Percentiles rank a stretch among this genome's conserved stretches.
Conservation (phyloP, 306 rosid species). For the Lablab purpureus region DNA sequence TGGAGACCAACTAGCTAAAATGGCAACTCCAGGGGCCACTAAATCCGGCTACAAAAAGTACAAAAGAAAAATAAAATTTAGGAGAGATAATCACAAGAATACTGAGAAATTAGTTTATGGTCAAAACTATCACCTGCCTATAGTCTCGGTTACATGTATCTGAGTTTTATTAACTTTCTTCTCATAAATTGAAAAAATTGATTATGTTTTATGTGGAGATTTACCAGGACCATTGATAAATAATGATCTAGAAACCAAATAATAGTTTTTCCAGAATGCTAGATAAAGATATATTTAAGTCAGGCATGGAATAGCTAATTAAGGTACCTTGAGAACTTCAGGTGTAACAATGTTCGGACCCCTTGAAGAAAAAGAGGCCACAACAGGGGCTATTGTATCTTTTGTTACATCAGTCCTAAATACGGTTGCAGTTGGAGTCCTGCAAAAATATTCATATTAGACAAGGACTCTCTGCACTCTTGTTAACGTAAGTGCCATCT, state of each 20-base stretch:
- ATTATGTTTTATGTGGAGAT: not conserved
- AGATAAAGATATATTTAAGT: not conserved
- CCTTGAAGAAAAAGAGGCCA: slow-evolving; percentile 51
- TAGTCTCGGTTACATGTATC: too few relatives aligned
- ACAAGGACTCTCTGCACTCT: not conserved
- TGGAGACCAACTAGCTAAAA: slow-evolving; percentile 61
- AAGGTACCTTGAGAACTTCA: slow-evolving; percentile 55
- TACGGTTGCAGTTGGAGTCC: slow-evolving; percentile 50
- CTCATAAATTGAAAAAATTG: not conserved
- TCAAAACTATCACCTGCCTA: not conserved
- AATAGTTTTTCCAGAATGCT: not conserved
- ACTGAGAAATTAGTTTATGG: not conserved
- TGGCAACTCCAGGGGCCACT: slow-evolving; percentile 54
- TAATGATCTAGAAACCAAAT: not conserved
- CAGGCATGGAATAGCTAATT: not conserved
- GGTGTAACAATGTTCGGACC: slow-evolving; percentile 47
- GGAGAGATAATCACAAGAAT: not conserved
- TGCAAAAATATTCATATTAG: not conserved
- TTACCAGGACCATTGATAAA: not conserved
- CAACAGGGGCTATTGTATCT: slow-evolving; percentile 44
- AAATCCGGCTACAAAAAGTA: slow-evolving; percentile 44
- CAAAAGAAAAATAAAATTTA: not conserved
- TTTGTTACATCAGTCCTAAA: slow-evolving; percentile 31
- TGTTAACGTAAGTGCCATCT: not conserved
- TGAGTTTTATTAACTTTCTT: not conserved